Evolutionary conservation across 495 filamentous ascomycete species (phyloP).

Genomic region (Hypoxylon fragiforme): DNA sequence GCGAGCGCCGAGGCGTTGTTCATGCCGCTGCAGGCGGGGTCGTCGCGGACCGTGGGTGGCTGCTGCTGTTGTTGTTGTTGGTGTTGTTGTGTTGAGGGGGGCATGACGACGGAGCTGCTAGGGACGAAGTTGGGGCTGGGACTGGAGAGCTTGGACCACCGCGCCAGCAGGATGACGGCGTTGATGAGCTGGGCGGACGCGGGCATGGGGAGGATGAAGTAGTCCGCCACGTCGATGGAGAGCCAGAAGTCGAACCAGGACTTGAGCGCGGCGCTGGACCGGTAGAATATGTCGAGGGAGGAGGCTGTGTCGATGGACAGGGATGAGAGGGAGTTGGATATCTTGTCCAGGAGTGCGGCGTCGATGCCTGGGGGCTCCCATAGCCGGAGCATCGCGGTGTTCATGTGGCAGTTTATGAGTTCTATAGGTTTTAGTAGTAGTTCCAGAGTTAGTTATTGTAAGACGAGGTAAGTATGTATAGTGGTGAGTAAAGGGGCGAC

Average conservation of each 20-base stretch:
- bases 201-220: constrained; percentile 44
- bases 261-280: constrained; percentile 38
- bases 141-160: constrained; percentile 39
- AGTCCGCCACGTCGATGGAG: constrained; percentile 41
- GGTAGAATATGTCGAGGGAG: constrained; percentile 40
- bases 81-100: too few relatives aligned
- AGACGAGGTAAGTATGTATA: neutral
- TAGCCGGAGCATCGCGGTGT: constrained; percentile 31
- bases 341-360: constrained; percentile 28
- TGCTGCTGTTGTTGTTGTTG: neutral
- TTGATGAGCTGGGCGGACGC: constrained; percentile 45
- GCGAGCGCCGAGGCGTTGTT: neutral
- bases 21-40: constrained; percentile 14
- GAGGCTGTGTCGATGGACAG: constrained; percentile 34
- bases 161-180: constrained; percentile 42
- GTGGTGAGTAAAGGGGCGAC: neutral
- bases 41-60: constrained; percentile 6
- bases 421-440: constrained; percentile 12
- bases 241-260: constrained; percentile 48
- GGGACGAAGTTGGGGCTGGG: constrained; percentile 10
- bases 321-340: constrained; percentile 41
- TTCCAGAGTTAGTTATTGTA: too few relatives aligned
- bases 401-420: constrained; percentile 30
- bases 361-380: constrained; percentile 38
- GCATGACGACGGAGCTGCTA: neutral